A percentile compares a stretch with the other conserved stretches of the same genome.
Evolutionary conservation across 257 asterid species (phyloP).

Genomic region (Capsicum chinense): DNA sequence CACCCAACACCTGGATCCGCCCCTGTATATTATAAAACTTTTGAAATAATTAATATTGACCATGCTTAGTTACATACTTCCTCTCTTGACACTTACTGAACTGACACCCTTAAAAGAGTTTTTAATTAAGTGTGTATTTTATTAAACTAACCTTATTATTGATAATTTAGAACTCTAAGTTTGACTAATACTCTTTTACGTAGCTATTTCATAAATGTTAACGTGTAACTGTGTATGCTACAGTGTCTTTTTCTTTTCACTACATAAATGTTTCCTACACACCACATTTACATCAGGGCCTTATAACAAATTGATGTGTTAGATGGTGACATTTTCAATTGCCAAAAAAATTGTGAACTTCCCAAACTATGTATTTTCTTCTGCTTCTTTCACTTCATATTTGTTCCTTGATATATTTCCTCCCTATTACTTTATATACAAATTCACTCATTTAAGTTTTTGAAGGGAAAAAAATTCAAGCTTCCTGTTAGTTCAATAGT

Average conservation of each 20-base stretch:
- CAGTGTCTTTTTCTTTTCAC: background rate
- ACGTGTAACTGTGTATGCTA: background rate
- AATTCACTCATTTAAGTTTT: background rate
- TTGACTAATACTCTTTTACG: no score
- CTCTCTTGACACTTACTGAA: no score
- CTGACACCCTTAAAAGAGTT: no score
- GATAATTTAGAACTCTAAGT: no score
- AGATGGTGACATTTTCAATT: slow-evolving; percentile 27
- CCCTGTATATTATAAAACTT: no score
- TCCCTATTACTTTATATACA: background rate
- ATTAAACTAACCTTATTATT: no score
- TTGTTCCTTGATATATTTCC: slow-evolving; percentile 18
- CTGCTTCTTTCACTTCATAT: slow-evolving; percentile 17
- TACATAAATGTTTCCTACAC: slow-evolving; percentile 33
- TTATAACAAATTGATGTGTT: slow-evolving; percentile 27
- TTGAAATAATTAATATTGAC: no score
- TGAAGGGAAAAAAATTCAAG: background rate
- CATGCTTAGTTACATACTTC: no score
- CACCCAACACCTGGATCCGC: no score
- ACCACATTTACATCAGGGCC: slow-evolving; percentile 30
- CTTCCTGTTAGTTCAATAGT: background rate
- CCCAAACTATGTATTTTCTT: background rate
- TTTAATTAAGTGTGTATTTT: no score
- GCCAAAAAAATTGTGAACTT: slow-evolving; percentile 26
- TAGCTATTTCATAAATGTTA: no score